phyloP scores from a whole-genome alignment of 2,329 filamentous ascomycete species.

The Calonectria pauciramosa region DNA sequence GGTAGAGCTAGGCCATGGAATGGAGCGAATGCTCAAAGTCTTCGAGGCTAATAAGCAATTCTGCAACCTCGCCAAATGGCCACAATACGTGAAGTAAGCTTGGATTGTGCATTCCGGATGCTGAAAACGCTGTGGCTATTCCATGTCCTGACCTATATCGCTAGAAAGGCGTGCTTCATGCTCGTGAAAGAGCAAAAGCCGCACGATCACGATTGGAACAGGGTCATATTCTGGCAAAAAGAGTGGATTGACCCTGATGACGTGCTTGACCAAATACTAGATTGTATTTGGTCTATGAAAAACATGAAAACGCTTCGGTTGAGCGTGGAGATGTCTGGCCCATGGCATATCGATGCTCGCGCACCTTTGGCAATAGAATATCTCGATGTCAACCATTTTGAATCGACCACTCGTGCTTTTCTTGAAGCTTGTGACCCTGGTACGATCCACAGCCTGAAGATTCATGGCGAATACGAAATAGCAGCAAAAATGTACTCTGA shows the following conservation, averaged over 20 bases:
- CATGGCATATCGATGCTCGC: fast-evolving
- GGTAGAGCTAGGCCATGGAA: not conserved
- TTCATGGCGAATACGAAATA: not conserved
- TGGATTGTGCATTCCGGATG: not conserved
- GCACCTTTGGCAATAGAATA: not conserved
- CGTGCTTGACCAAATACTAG: not conserved
- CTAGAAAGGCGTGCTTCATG: not conserved
- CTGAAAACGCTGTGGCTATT: not conserved
- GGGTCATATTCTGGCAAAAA: not conserved
- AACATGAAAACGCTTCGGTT: not conserved
- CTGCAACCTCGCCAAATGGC: not conserved
- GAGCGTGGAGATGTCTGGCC: not conserved
- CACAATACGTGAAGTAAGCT: not conserved
- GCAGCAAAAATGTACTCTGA: not conserved
- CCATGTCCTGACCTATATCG: not conserved
- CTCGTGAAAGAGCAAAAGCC: too few relatives aligned
- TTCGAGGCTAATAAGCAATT: not conserved
- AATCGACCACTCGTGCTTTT: not conserved
- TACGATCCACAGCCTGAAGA: not conserved
- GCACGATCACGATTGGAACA: not conserved
- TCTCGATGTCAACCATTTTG: too few relatives aligned
- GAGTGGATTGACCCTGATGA: fast-evolving
- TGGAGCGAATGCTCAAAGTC: not conserved
- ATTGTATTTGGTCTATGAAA: not conserved
- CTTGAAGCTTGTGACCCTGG: not conserved